phyloP scores from a whole-genome alignment of 169 alveolate species.

The Plasmodium fragile region DNA sequence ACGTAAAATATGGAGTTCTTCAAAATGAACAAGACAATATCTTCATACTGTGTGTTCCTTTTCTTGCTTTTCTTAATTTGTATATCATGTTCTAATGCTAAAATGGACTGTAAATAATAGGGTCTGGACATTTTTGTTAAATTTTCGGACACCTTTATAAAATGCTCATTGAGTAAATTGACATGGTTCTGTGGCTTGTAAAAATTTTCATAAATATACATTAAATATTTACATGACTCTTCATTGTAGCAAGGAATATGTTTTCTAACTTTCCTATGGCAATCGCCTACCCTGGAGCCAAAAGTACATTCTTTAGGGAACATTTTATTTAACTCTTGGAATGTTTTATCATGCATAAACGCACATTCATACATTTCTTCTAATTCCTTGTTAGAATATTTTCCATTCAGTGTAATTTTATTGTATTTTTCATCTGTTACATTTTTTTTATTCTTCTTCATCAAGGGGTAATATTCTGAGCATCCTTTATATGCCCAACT shows the following conservation, averaged over 20 bases:
- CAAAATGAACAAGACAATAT: constrained; percentile 56
- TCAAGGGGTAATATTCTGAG: constrained; percentile 77
- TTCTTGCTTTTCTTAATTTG: constrained; percentile 58
- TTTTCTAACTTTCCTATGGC: constrained; percentile 75
- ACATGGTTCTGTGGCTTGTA: constrained; percentile 77
- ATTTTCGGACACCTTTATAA: constrained; percentile 80
- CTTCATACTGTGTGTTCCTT: constrained; percentile 43
- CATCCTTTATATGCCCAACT: constrained; percentile 72
- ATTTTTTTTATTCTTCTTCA: constrained; percentile 44
- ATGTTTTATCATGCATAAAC: constrained; percentile 72
- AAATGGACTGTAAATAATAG: constrained; percentile 57
- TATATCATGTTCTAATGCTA: constrained; percentile 72
- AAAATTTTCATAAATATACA: constrained; percentile 74
- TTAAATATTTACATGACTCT: constrained; percentile 51
- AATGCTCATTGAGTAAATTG: constrained; percentile 77
- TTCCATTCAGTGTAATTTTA: constrained; percentile 40
- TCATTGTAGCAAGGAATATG: constrained; percentile 53
- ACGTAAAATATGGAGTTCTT: constrained; percentile 67
- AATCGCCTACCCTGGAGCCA: constrained; percentile 79
- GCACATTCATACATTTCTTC: constrained; percentile 68
- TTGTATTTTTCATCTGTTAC: neutral
- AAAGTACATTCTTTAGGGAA: constrained; percentile 80
- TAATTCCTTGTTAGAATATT: constrained; percentile 43
- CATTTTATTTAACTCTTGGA: constrained; percentile 56
- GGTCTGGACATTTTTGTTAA: constrained; percentile 73